Percentiles rank a stretch among this genome's conserved stretches.
These are phyloP conservation scores for Arabidopsis suecica DNA, from an alignment of 345 rosid species.

Conservation along the genomic window DNA sequence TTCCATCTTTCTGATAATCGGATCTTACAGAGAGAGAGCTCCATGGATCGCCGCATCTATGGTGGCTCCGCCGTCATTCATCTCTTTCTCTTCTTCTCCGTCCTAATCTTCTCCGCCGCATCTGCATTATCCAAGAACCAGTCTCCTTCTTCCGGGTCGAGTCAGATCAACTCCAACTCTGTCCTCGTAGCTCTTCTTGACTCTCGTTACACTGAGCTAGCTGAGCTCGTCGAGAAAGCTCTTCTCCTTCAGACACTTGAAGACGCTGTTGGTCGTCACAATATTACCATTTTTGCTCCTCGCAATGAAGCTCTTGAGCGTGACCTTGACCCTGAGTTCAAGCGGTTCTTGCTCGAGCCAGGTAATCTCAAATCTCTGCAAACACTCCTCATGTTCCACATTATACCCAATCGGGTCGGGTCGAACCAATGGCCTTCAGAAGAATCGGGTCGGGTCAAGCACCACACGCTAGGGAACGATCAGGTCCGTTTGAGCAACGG, in stretches of 20 bases:
- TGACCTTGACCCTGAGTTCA: conserved; percentile 74
- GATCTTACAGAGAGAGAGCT: conserved; percentile 43
- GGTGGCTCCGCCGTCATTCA: conserved; percentile 34
- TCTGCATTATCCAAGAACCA: conserved; percentile 20
- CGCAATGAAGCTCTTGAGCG: conserved; percentile 76
- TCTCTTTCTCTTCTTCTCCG: conserved; percentile 7
- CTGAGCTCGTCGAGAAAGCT: conserved; percentile 77
- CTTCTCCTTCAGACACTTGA: conserved; percentile 71
- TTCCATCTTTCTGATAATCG: conserved; percentile 26
- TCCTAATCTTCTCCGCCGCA: conserved; percentile 24
- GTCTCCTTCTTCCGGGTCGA: conserved; percentile 48
- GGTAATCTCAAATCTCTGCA: conserved; percentile 74
- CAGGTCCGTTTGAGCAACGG: conserved; percentile 46
- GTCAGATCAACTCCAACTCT: conserved; percentile 76
- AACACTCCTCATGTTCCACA: conserved; percentile 62
- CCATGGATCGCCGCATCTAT: conserved; percentile 46
- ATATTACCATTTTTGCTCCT: conserved; percentile 78
- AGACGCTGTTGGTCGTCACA: conserved; percentile 61
- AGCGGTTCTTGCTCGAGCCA: conserved; percentile 77
- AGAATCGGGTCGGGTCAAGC: conserved; percentile 40
- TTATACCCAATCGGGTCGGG: conserved; percentile 59
- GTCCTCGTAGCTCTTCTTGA: conserved; percentile 81
- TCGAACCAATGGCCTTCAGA: conserved; percentile 47
- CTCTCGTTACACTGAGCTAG: conserved; percentile 77
- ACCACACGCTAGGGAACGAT: conserved; percentile 49